A percentile compares a stretch with the other conserved stretches of the same genome.
These are phyloP conservation scores for Lophiostoma macrostomum DNA, from an alignment of 495 filamentous ascomycete species.

Conservation along the genomic window DNA sequence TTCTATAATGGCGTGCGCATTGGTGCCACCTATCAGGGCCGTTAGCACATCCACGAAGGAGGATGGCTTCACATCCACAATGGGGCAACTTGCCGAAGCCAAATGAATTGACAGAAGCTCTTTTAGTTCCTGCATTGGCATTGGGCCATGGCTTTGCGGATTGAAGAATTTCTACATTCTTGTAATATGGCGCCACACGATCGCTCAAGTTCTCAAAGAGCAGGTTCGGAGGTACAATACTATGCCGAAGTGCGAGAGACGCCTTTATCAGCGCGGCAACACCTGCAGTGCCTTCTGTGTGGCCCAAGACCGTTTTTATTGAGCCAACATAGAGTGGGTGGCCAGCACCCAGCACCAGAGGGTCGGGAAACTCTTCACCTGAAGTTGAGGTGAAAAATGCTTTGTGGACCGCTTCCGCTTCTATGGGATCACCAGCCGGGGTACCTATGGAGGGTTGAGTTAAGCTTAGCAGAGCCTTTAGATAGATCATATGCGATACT, in stretches of 20 bases:
- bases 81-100: background rate
- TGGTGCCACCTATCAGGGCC: conserved; percentile 4
- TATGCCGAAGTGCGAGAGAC: conserved; percentile 25
- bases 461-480: too few species aligned
- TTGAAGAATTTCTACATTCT: conserved; percentile 9
- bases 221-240: conserved; percentile 22
- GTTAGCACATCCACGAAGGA: background rate
- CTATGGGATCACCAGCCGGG: conserved; percentile 42
- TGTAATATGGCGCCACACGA: conserved; percentile 4
- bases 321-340: conserved; percentile 21
- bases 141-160: conserved; percentile 17
- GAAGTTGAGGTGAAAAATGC: conserved; percentile 38
- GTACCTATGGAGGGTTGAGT: too few species aligned
- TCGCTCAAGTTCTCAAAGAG: conserved; percentile 15
- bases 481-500: too few species aligned
- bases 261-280: conserved; percentile 37
- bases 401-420: conserved; percentile 33
- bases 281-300: conserved; percentile 37
- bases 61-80: background rate
- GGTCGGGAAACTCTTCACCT: too few species aligned
- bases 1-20: conserved; percentile 19
- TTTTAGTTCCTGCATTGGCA: background rate
- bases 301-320: conserved; percentile 40
- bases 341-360: too few species aligned
- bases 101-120: conserved; percentile 17